Base-by-base conservation (phyloP, 164 flowering plant genomes). In the Kingdonia uniflora region DNA sequence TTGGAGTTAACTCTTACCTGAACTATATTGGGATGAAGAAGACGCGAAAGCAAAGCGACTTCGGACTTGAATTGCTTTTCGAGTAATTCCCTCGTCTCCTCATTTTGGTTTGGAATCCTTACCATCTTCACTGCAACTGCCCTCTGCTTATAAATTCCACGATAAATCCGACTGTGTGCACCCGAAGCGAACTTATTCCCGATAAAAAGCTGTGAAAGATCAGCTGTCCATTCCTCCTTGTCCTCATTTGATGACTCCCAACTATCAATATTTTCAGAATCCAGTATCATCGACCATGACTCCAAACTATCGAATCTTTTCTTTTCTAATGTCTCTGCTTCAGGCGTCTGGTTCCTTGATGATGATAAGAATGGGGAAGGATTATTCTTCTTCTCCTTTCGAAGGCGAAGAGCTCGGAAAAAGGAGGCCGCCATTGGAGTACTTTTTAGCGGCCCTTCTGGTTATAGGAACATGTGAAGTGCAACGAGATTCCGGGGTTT, bases 41-140 rank as follows among this genome's bases (percentile, higher is more conserved):
- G 87, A 26, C 95, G 81, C 0, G 95, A 88, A 58, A 92, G 96
- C 65, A 92, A 63, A 15, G 85, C 86, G 41, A 92, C 96, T 67
- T 92, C 99, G 11, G 85, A 79, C 52, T 72, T 78, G 57, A 92
- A 88, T 50, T 85, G 99, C 57, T 67, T 82, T 68, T 92, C 96
- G 5, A 92, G 84, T 21, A 61, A 35, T 40, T 68, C 61, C 26
- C 89, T 56, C 5, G 85, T 81, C 62, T 85, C 85, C 60, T 84
- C 94, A 44, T 74, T 71, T 20, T 89, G 85, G 25, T 67, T 81
- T 7, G 91, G 91, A 49, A 84, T 74, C 47, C 94, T 74, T 46
- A 87, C 95, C 96, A 92, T 84, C 65, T 92, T 92, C 55, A 92
- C 85, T 2, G 99, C 99, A 20, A 86, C 99, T 4, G 96, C 96